Conservation (phyloP, 805 yeast species). For the Ogataea allantospora region DNA sequence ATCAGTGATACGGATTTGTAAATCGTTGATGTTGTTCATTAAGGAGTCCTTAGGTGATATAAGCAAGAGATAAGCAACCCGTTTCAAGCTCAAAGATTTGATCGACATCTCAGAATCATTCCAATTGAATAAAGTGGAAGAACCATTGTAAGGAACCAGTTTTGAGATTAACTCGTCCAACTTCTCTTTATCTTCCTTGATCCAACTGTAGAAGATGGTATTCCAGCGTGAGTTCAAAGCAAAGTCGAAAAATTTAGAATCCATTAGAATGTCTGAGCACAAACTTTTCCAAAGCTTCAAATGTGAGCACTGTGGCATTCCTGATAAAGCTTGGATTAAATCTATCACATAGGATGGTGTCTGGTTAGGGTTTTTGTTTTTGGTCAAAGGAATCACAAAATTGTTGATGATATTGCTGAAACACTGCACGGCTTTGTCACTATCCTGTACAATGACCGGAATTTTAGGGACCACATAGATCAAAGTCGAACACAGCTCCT, state of each 20-base stretch:
- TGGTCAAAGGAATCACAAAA: conserved; percentile 52
- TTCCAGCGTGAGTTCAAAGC: conserved; percentile 47
- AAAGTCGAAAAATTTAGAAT: conserved; percentile 51
- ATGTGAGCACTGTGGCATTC: conserved; percentile 35
- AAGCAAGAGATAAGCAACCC: conserved; percentile 63
- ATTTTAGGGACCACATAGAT: conserved; percentile 40
- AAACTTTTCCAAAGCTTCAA: conserved; percentile 61
- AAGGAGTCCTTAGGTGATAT: conserved; percentile 63
- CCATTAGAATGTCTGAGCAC: conserved; percentile 65
- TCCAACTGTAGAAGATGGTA: conserved; percentile 60
- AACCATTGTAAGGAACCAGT: conserved; percentile 47
- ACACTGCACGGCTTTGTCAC: conserved; percentile 55
- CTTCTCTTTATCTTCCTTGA: conserved; percentile 58
- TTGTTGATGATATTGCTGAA: conserved; percentile 54
- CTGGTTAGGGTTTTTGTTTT: conserved; percentile 39
- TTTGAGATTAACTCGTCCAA: conserved; percentile 51
- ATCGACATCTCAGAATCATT: conserved; percentile 33
- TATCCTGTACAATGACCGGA: conserved; percentile 47
- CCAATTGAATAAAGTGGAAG: conserved; percentile 48
- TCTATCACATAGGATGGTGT: conserved; percentile 42
- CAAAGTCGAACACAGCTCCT: conserved; percentile 45
- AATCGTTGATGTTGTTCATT: conserved; percentile 45
- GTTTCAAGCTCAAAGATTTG: conserved; percentile 44
- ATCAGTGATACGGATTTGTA: conserved; percentile 36
- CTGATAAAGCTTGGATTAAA: conserved; percentile 39